These are phyloP conservation scores for Aegilops sharonensis DNA, from an alignment of 176 grass and related monocot species.

Conservation along the genomic window DNA sequence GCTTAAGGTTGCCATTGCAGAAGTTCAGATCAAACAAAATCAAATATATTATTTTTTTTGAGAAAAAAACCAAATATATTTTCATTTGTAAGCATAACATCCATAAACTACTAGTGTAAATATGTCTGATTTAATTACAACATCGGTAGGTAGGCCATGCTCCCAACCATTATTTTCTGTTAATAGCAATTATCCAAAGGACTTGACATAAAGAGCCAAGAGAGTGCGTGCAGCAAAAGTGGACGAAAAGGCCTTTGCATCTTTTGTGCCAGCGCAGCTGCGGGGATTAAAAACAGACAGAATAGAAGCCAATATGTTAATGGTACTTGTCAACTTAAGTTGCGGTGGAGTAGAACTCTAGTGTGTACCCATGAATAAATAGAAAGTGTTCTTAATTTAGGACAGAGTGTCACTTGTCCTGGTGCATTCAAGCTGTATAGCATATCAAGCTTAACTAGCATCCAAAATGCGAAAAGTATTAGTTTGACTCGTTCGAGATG, in stretches of 20 bases:
- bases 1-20: background rate
- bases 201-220: constrained; percentile 34
- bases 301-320: background rate
- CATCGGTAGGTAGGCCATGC: background rate
- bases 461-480: constrained; percentile 1
- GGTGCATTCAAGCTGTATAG: constrained; percentile 33
- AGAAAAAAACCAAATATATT: background rate
- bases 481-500: background rate
- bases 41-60: background rate
- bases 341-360: background rate
- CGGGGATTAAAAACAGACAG: background rate
- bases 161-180: background rate
- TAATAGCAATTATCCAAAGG: constrained; percentile 13
- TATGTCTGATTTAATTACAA: background rate
- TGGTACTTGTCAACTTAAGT: background rate
- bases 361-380: background rate
- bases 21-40: background rate
- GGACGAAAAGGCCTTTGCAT: background rate
- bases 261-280: constrained; percentile 23
- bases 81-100: background rate
- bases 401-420: constrained; percentile 38
- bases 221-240: constrained; percentile 20
- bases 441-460: constrained; percentile 5
- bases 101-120: background rate
- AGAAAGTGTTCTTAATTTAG: constrained; percentile 1